phyloP scores from a whole-genome alignment of 352 stramenopile species.

The Phytophthora pseudosyringae region DNA sequence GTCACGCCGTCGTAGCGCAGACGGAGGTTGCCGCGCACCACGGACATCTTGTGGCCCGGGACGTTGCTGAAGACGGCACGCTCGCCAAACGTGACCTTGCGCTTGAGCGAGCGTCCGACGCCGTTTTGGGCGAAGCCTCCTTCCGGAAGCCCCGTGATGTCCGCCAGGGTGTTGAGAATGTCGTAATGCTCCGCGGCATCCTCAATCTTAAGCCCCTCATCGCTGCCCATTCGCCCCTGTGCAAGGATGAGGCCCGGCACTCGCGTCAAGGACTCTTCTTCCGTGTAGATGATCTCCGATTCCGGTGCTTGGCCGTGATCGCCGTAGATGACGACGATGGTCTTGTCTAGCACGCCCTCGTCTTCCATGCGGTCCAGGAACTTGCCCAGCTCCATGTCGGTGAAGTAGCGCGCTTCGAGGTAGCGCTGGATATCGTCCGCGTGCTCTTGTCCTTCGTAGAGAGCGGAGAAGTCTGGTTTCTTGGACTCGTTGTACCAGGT shows the following conservation, averaged over 20 bases:
- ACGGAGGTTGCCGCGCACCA: conserved; percentile 49
- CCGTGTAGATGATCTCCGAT: conserved; percentile 39
- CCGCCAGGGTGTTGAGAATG: conserved; percentile 65
- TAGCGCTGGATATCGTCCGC: conserved; percentile 47
- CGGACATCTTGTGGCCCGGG: conserved; percentile 51
- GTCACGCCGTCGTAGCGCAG: conserved; percentile 50
- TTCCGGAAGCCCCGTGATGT: conserved; percentile 60
- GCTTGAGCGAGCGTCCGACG: conserved; percentile 63
- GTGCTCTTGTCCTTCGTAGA: conserved; percentile 49
- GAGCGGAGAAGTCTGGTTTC: conserved; percentile 58
- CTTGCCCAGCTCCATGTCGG: conserved; percentile 56
- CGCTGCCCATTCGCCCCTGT: conserved; percentile 49
- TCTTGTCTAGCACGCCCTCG: conserved; percentile 57
- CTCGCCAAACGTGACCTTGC: conserved; percentile 29
- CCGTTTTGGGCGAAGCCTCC: conserved; percentile 61
- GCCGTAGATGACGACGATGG: conserved; percentile 59
- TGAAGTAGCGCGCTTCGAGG: conserved; percentile 62
- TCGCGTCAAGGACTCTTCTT: conserved; percentile 49
- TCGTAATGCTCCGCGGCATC: conserved; percentile 61
- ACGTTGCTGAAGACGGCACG: conserved; percentile 59
- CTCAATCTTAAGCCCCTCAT: conserved; percentile 46
- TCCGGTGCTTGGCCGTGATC: conserved; percentile 64
- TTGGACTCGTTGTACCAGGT: conserved; percentile 48
- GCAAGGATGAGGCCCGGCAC: conserved; percentile 54
- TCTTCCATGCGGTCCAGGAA: conserved; percentile 57